Percentiles rank a stretch among this genome's conserved stretches.
phyloP scores from a whole-genome alignment of 768 basidiomycete species.

The Infundibulicybe gibba region DNA sequence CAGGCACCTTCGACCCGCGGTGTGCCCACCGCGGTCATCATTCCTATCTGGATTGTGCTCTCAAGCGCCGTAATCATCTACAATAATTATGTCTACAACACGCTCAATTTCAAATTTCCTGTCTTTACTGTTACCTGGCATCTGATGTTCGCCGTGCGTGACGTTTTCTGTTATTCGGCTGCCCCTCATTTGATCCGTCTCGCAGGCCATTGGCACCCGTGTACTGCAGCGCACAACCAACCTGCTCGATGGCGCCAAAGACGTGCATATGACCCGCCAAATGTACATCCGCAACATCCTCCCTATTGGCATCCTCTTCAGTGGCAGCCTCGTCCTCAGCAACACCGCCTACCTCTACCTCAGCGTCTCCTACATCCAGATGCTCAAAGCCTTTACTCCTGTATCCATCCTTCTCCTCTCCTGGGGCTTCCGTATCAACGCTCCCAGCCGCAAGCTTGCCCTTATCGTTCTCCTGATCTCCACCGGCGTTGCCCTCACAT shows the following conservation, averaged over 20 bases:
- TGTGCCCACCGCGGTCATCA: constrained; percentile 65
- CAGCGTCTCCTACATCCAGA: constrained; percentile 93
- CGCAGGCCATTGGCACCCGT: constrained; percentile 78
- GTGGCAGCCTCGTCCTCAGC: constrained; percentile 83
- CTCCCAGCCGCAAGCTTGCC: constrained; percentile 77
- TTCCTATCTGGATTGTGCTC: constrained; percentile 91
- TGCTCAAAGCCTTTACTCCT: constrained; percentile 93
- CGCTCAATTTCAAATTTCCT: constrained; percentile 80
- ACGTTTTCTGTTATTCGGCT: constrained; percentile 1
- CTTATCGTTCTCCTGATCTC: constrained; percentile 92
- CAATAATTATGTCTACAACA: constrained; percentile 90
- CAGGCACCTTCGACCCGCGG: constrained; percentile 20
- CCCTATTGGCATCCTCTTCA: constrained; percentile 92
- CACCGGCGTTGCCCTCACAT: constrained; percentile 82
- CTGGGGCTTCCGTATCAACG: constrained; percentile 84
- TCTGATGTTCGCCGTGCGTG: constrained; percentile 59
- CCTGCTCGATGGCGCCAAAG: constrained; percentile 75
- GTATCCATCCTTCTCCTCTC: constrained; percentile 93
- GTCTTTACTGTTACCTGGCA: constrained; percentile 94
- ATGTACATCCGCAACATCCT: constrained; percentile 84
- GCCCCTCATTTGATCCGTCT: background rate
- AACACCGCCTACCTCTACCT: constrained; percentile 93
- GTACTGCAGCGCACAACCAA: constrained; percentile 78
- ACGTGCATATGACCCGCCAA: constrained; percentile 75
- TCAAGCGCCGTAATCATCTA: constrained; percentile 92